Percentiles rank a stretch among this genome's conserved stretches.
These are phyloP conservation scores for Chenopodium suecicum DNA, from an alignment of 148 eudicot species.

Conservation along the genomic window DNA sequence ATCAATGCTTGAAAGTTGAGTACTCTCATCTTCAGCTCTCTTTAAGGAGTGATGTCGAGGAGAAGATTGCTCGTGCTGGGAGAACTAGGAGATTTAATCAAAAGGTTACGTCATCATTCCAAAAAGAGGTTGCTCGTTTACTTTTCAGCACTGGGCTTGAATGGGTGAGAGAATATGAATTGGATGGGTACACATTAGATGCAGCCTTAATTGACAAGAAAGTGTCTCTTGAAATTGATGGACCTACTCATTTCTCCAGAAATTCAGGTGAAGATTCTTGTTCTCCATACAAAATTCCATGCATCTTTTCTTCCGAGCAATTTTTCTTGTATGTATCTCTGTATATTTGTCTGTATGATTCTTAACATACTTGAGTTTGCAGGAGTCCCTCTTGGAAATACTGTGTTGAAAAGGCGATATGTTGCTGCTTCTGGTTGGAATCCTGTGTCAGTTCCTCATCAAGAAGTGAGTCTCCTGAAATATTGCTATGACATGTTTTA, in stretches of 20 bases:
- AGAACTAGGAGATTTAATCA: constrained; percentile 87
- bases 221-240: constrained; percentile 89
- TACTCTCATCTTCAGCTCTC: constrained; percentile 56
- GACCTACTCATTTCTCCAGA: constrained; percentile 95
- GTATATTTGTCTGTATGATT: neutral
- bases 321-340: neutral
- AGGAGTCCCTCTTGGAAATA: constrained; percentile 92
- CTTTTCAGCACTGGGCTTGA: constrained; percentile 81
- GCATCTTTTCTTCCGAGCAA: neutral
- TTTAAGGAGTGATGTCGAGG: constrained; percentile 58
- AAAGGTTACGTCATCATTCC: constrained; percentile 80
- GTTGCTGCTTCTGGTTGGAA: constrained; percentile 89
- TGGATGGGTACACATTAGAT: constrained; percentile 80
- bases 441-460: constrained; percentile 64
- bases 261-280: constrained; percentile 53
- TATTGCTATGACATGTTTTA: neutral
- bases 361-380: constrained; percentile 27
- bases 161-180: constrained; percentile 71
- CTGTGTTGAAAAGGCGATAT: constrained; percentile 78
- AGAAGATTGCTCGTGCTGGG: constrained; percentile 64
- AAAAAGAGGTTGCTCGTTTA: constrained; percentile 87
- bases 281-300: neutral
- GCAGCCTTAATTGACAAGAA: constrained; percentile 72
- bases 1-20: constrained; percentile 85
- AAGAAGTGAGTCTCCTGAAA: constrained; percentile 50